Evolutionary conservation across 2,329 filamentous ascomycete genomes (phyloP), one percentile per base, ranked within the genome.

Genomic region (Talaromyces rugulosus): DNA sequence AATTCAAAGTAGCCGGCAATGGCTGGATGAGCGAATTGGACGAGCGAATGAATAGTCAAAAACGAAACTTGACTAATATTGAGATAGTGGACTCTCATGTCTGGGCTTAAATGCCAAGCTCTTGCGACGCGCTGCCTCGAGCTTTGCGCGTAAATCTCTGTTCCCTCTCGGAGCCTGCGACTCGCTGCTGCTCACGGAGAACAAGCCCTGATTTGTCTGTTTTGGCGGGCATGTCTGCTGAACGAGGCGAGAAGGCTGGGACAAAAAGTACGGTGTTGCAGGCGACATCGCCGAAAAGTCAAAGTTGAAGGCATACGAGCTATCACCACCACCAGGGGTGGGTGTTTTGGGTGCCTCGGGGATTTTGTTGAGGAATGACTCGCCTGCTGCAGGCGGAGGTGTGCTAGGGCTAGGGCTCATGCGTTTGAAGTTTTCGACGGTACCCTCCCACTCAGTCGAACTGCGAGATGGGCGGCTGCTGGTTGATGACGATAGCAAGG

Each of bases 71-170:
- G 27, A 31, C 58, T 36, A 63, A 47, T 42, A 53, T 16, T 51
- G 51, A n/a, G 47, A 55, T 34, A 93, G 77, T 2, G 90, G 90
- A 73, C 90, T 93, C 18, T 84, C 87, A 62, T 91, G 78, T 76
- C 89, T 89, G 33, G 90, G 90, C 34, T 89, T 89, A 78, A 88
- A 92, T 70, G 91, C 89, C 74, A 92, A 73, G 70, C 89, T 94
- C 83, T 91, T 92, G 64, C 90, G 82, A 64, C 89, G 82, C 0
- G 89, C 89, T 11, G 88, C 86, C 81, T 90, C 86, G 64, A 93
- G 77, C 55, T 87, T 81, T 75, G 85, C 81, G 64, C 86, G 77
- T 60, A 89, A 80, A 18, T 72, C 71, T 27, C 74, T 72, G 47
- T 73, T 72, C 1, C 71, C 70, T 5, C 74, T 71, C 47, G 63